Conservation (phyloP, 768 basidiomycete species). For the Wakefieldia striispora region DNA sequence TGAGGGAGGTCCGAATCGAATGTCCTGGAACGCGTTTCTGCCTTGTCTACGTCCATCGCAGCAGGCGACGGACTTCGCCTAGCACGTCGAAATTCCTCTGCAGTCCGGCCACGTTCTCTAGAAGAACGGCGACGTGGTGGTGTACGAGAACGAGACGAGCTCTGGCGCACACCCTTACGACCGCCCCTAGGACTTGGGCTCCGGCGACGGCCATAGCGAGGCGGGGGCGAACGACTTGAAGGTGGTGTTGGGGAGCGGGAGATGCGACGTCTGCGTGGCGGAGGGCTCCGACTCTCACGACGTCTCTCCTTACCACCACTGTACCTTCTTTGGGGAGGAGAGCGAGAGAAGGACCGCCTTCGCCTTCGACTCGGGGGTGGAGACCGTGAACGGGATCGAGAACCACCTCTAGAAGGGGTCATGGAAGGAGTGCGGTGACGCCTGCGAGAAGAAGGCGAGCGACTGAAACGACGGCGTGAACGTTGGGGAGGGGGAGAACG, state of each 20-base stretch:
- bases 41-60: conserved; percentile 23
- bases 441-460: conserved; percentile 26
- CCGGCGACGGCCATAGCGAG: conserved; percentile 44
- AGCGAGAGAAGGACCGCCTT: conserved; percentile 32
- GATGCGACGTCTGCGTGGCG: conserved; percentile 39
- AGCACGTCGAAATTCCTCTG: conserved; percentile 17
- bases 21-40: conserved; percentile 21
- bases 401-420: conserved; percentile 35
- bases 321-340: conserved; percentile 29
- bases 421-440: conserved; percentile 33
- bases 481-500: conserved; percentile 26
- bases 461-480: conserved; percentile 26
- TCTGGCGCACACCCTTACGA: conserved; percentile 27
- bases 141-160: conserved; percentile 37
- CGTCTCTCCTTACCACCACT: conserved; percentile 17
- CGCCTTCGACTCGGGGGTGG: conserved; percentile 39
- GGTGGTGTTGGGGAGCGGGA: conserved; percentile 50
- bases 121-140: conserved; percentile 33
- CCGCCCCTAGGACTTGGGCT: conserved; percentile 39
- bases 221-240: conserved; percentile 40
- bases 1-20: conserved; percentile 32
- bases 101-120: conserved; percentile 21
- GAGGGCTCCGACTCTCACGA: conserved; percentile 34
- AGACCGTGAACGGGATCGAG: conserved; percentile 44
- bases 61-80: conserved; percentile 28